Conservation (phyloP, 2,329 filamentous ascomycete genomes). For the Fusarium staphyleae region DNA sequence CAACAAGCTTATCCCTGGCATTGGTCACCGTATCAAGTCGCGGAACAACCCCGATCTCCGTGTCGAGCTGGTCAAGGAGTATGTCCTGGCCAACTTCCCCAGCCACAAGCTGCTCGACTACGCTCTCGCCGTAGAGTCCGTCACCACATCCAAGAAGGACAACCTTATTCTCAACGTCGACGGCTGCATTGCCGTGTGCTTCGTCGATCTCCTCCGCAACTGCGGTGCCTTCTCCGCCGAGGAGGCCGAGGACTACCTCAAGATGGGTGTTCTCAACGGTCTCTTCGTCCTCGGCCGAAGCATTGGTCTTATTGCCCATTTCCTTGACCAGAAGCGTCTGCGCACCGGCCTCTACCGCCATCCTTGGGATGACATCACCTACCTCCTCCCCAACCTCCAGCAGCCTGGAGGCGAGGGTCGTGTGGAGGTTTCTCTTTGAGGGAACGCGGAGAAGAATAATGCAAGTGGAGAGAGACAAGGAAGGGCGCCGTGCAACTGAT, state of each 20-base stretch:
- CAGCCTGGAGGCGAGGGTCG: conserved; percentile 81
- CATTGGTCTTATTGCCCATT: conserved; percentile 99
- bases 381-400: conserved; percentile 83
- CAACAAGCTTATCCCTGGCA: conserved; percentile 99
- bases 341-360: conserved; percentile 98
- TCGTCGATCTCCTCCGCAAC: conserved; percentile 96
- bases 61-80: conserved; percentile 99
- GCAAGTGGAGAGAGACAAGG: conserved; percentile 36
- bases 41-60: conserved; percentile 99
- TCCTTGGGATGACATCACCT: conserved; percentile 98
- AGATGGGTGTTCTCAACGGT: conserved; percentile 99
- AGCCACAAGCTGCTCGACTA: conserved; percentile 98
- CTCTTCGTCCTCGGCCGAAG: conserved; percentile 96
- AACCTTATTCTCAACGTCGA: conserved; percentile 99
- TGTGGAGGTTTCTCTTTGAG: conserved; percentile 84
- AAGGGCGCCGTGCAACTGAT: conserved; percentile 46
- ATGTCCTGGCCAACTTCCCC: conserved; percentile 96
- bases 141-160: conserved; percentile 99
- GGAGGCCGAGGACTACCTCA: conserved; percentile 98
- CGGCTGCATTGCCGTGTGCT: conserved; percentile 97
- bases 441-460: conserved; percentile 37
- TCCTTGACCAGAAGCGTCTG: conserved; percentile 99
- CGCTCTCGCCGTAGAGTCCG: conserved; percentile 94
- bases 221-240: conserved; percentile 95
- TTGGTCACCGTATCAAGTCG: conserved; percentile 99